A percentile compares a stretch with the other conserved stretches of the same genome.
Conservation (phyloP, 1,284 basidiomycete genomes). For the Ganoderma lucidum region DNA sequence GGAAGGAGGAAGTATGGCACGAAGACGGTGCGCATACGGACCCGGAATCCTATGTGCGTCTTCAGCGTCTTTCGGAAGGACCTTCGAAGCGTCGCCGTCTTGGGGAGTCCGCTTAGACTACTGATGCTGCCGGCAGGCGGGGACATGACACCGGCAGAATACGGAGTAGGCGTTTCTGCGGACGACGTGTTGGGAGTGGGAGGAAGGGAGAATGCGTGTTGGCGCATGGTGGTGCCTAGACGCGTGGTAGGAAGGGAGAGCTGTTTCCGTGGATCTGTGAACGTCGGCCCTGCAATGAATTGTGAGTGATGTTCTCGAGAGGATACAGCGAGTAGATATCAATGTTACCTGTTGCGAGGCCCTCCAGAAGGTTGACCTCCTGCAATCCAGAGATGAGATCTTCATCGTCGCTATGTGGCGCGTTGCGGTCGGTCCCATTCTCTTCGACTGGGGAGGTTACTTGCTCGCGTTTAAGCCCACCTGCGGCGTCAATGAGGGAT, state of each 20-base stretch:
- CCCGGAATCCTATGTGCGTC: conserved; percentile 82
- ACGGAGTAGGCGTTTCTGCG: conserved; percentile 46
- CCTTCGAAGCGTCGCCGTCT: conserved; percentile 74
- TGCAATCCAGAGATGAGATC: conserved; percentile 61
- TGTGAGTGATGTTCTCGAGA: background rate
- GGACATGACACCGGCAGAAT: conserved; percentile 46
- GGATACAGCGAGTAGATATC: background rate
- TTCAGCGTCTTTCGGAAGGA: conserved; percentile 83
- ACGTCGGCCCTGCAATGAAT: conserved; percentile 52
- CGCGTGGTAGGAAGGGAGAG: conserved; percentile 69
- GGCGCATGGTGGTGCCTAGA: conserved; percentile 67
- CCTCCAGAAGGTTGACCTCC: conserved; percentile 84
- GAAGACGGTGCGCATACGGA: conserved; percentile 90
- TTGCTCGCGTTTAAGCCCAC: conserved; percentile 36
- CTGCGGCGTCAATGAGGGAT: conserved; percentile 50
- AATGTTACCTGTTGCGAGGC: conserved; percentile 58
- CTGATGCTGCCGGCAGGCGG: conserved; percentile 23
- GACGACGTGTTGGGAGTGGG: conserved; percentile 53
- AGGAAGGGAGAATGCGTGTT: conserved; percentile 67
- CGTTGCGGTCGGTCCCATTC: conserved; percentile 15
- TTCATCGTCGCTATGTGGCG: conserved; percentile 42
- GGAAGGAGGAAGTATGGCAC: conserved; percentile 80
- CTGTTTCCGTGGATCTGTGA: conserved; percentile 45
- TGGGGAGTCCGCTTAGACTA: conserved; percentile 24
- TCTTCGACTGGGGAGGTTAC: conserved; percentile 32